Evolutionary conservation across 352 stramenopile species (phyloP), one percentile per base, ranked within the genome.

Genomic region (Phytophthora palmivora): DNA sequence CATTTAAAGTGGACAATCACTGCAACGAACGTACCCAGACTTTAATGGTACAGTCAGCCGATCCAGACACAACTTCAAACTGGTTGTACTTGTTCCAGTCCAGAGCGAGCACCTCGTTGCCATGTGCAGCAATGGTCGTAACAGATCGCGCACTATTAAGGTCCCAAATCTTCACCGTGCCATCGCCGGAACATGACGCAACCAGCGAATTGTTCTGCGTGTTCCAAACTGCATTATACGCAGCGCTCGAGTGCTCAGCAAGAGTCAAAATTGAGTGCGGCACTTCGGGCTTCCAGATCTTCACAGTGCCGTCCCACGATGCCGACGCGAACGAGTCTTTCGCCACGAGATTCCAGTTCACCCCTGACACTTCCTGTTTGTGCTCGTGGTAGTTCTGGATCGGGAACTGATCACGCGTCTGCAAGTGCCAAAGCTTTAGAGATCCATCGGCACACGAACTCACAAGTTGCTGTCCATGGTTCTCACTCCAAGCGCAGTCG

Each of bases 31-130:
- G 39, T 77, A 94, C 85, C 84, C 89, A 97, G 18, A 96, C 60
- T 77, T 92, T 93, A 58, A 97, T 89, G 34, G 54, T 79, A 56
- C 83, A 87, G 44, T 96, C 90, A 1, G 87, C 84, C 6, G 88
- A 96, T 22, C 89, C 91, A 0, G 89, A 94, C 22, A 94, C 87
- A 52, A 97, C 63, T 66, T 96, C 70, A 39, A 91, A 92, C 46
- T 92, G 79, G 45, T 96, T 95, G 76, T 97, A 97, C 74, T 97
- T 97, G 79, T 96, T 96, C 91, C 91, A 97, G 70, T 97, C 91
- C 38, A 95, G 74, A 19, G 84, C 72, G 0, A 97, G 80, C 38
- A 97, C 87, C 49, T 97, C 91, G 36, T 89, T 89, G 41, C 69
- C 63, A 63, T 95, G 87, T 14, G 84, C 87, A 37, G 64, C 46